Evolutionary conservation across 202 grass and related monocot genomes (phyloP), one percentile per base, ranked within the genome.

Genomic region (Zizania palustris): DNA sequence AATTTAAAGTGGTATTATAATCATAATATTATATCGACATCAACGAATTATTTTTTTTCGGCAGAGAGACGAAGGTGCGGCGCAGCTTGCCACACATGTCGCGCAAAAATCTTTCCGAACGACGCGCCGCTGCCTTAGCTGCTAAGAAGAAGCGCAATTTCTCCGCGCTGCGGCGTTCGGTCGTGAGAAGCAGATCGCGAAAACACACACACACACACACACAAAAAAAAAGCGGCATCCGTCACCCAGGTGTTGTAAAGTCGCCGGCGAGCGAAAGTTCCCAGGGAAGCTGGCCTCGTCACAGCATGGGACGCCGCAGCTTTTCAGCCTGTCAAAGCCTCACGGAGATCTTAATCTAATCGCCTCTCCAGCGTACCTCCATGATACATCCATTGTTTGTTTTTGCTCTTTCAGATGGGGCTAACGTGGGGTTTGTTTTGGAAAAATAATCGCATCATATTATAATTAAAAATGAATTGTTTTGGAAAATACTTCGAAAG

Each of bases 241-340:
- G 16, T 37, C 68, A 5, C 8, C 14, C 51, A 61, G 44, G 54
- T 44, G 69, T 56, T 61, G 63, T 45, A 74, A 80, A 74, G 46
- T 5, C 58, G 65, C 76, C 48, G 45, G 46, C 84, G 41, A 76
- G 28, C n/a, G 48, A 6, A 71, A 66, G 76, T 86, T 76, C 84
- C 63, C 72, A 70, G 72, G 50, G 63, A n/a, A n/a, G 28, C 28
- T 2, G 28, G n/a, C 74, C 74, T 72, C n/a, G 22, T 16, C 45
- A 21, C 77, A 69, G 22, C 77, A 28, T 74, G 41, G 63, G 54
- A 9, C 18, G 40, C 45, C 42, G 42, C 53, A 1, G 63, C 80
- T 57, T 83, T 69, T 67, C 15, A 58, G 72, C 18, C 63, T 69
- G 72, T 75, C 43, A 60, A 64, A 60, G 46, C 65, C 65, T 58